Percentiles rank a stretch among this genome's conserved stretches.
These are phyloP conservation scores for Takakia lepidozioides DNA, from an alignment of 225 moss, liverwort and hornwort species.

Conservation along the genomic window DNA sequence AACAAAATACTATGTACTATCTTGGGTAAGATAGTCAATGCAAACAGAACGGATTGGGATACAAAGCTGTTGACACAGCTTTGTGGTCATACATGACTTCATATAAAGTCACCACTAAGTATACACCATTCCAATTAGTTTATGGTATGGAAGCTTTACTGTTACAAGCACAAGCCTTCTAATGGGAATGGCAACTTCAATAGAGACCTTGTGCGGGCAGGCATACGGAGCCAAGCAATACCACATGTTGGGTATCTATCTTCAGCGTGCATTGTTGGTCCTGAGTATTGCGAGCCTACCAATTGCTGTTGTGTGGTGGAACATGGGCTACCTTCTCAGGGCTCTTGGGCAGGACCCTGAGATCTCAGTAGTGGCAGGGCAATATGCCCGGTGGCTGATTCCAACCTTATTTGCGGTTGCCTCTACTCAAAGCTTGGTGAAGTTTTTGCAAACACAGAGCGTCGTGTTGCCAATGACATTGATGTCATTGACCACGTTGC, in stretches of 20 bases:
- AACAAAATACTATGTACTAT: too few species aligned
- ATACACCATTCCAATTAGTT: too few species aligned
- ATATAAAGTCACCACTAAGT: too few species aligned
- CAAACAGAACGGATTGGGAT: too few species aligned
- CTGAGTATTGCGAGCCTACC: conserved; percentile 18
- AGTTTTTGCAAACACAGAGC: conserved; percentile 48
- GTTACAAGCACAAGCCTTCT: conserved; percentile 30
- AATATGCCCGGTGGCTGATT: conserved; percentile 24
- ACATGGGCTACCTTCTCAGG: conserved; percentile 23
- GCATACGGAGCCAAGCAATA: conserved; percentile 39
- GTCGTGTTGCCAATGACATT: too few species aligned
- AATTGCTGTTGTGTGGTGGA: conserved; percentile 27
- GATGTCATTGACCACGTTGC: conserved; percentile 25
- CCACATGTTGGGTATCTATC: conserved; percentile 30
- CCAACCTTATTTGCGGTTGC: too few species aligned
- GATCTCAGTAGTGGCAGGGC: conserved; percentile 27
- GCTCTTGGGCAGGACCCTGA: conserved; percentile 27
- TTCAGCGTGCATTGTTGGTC: conserved; percentile 35
- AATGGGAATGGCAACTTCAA: conserved; percentile 31
- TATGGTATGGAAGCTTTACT: too few species aligned
- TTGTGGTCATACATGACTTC: too few species aligned
- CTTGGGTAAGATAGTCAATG: too few species aligned
- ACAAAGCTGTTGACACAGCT: too few species aligned
- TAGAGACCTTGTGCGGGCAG: too few species aligned
- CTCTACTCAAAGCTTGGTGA: conserved; percentile 34